Conservation (phyloP, 179 eudicot genomes). For the Heliamphora pulchella region DNA sequence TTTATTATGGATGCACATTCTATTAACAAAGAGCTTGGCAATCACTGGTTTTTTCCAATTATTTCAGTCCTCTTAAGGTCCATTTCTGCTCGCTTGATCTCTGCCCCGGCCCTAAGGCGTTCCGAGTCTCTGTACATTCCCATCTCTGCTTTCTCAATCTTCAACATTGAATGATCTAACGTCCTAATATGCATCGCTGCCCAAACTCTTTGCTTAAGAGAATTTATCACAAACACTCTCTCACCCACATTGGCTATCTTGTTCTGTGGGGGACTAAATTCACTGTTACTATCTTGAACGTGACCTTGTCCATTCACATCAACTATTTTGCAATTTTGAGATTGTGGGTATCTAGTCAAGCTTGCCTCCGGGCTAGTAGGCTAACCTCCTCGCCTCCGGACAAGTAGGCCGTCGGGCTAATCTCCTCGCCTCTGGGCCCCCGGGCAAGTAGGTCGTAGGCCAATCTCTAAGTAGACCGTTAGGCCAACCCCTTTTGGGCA, state of each 20-base stretch:
- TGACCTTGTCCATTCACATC: neutral
- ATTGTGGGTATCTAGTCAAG: neutral
- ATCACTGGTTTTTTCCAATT: conserved; percentile 75
- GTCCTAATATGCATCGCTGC: conserved; percentile 50
- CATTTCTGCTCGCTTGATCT: conserved; percentile 73
- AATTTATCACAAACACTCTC: neutral
- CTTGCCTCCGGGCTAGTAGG: neutral
- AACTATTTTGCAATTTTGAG: neutral
- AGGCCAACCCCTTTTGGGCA: too few species aligned
- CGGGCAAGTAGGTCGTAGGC: neutral
- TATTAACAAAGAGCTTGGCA: conserved; percentile 64
- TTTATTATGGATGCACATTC: neutral
- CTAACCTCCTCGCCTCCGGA: neutral
- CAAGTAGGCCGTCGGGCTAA: too few species aligned
- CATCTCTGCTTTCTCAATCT: conserved; percentile 62
- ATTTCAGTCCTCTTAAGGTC: conserved; percentile 84
- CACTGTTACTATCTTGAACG: conserved; percentile 8
- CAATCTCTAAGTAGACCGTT: too few species aligned
- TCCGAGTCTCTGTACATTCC: conserved; percentile 69
- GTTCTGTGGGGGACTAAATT: conserved; percentile 11
- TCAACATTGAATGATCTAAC: conserved; percentile 61
- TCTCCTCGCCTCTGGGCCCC: neutral
- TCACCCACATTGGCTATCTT: conserved; percentile 8
- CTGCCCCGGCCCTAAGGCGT: conserved; percentile 74
- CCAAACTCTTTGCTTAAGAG: conserved; percentile 31